Percentiles rank a stretch among this genome's conserved stretches.
These are phyloP conservation scores for Chlorociboria aeruginascens DNA, from an alignment of 495 filamentous ascomycete species.

Conservation along the genomic window DNA sequence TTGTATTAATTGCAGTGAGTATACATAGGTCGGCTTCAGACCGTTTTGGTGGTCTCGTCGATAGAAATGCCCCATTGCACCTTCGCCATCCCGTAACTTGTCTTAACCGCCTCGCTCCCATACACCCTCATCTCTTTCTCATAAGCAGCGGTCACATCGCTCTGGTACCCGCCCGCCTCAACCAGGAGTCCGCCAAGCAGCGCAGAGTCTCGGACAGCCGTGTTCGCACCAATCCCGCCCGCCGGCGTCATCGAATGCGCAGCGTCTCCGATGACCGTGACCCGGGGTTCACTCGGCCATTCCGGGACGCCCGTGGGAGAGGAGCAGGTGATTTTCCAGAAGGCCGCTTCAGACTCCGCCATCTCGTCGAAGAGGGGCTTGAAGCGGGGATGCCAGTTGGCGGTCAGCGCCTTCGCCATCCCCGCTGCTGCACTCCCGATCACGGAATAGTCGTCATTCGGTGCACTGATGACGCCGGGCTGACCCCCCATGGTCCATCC, in stretches of 20 bases:
- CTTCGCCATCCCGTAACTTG: constrained; percentile 32
- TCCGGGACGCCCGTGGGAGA: constrained; percentile 35
- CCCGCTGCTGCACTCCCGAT: constrained; percentile 36
- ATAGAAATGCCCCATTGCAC: constrained; percentile 27
- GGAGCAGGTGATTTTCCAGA: constrained; percentile 47
- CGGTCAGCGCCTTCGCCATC: constrained; percentile 34
- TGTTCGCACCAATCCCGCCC: constrained; percentile 46
- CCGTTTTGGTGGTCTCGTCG: constrained; percentile 25
- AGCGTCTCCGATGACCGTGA: constrained; percentile 51
- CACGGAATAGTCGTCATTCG: constrained; percentile 38
- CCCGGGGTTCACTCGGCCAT: constrained; percentile 36
- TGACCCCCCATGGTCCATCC: constrained; percentile 44
- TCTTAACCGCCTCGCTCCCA: constrained; percentile 33
- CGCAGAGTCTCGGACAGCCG: constrained; percentile 40
- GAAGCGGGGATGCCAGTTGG: constrained; percentile 35
- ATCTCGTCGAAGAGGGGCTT: constrained; percentile 40
- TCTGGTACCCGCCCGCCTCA: constrained; percentile 29
- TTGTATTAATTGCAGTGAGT: background rate
- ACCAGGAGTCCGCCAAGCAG: constrained; percentile 32
- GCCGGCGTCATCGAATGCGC: constrained; percentile 52
- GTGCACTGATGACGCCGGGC: constrained; percentile 35
- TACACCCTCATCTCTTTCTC: constrained; percentile 46
- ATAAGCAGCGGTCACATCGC: constrained; percentile 35
- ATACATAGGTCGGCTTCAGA: constrained; percentile 3
- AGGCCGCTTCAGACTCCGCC: constrained; percentile 35